Evolutionary conservation across 75 land plant species (phyloP).

Genomic region (Ceratopteris richardii): DNA sequence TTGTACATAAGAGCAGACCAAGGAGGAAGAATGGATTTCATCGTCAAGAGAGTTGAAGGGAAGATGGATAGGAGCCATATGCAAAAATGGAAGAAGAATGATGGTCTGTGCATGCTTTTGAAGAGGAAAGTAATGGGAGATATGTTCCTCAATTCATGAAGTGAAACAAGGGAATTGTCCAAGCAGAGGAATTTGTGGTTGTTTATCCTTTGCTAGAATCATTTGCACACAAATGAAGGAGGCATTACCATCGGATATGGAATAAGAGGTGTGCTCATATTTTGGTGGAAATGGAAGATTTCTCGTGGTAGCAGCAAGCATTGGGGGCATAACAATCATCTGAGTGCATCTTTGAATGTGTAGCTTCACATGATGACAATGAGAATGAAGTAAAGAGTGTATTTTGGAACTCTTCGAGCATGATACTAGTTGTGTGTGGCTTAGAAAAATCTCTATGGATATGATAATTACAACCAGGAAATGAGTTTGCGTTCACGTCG

Average conservation of each 20-base stretch:
- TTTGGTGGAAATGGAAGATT: constrained; percentile 64
- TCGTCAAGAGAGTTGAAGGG: no score
- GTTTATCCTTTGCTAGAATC: no score
- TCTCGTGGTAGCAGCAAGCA: constrained; percentile 84
- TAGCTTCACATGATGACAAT: constrained; percentile 89
- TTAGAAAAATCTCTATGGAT: constrained; percentile 95
- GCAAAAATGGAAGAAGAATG: constrained; percentile 19
- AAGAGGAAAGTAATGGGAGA: constrained; percentile 79
- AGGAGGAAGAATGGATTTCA: no score
- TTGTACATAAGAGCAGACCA: no score
- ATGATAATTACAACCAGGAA: constrained; percentile 80
- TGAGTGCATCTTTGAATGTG: constrained; percentile 77
- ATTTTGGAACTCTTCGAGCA: constrained; percentile 81
- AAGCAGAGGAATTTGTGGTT: constrained; percentile 78
- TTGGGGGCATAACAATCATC: constrained; percentile 79
- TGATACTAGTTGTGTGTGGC: constrained; percentile 78
- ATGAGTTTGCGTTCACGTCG: constrained; percentile 80
- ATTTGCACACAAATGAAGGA: no score
- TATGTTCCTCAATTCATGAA: no score
- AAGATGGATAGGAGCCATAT: no score
- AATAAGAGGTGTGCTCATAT: no score
- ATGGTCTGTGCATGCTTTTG: constrained; percentile 53
- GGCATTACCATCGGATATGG: no score
- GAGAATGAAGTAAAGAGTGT: constrained; percentile 98
- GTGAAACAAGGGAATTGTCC: constrained; percentile 65